Evolutionary conservation across 768 basidiomycete species (phyloP).

Genomic region (Trametes maxima): DNA sequence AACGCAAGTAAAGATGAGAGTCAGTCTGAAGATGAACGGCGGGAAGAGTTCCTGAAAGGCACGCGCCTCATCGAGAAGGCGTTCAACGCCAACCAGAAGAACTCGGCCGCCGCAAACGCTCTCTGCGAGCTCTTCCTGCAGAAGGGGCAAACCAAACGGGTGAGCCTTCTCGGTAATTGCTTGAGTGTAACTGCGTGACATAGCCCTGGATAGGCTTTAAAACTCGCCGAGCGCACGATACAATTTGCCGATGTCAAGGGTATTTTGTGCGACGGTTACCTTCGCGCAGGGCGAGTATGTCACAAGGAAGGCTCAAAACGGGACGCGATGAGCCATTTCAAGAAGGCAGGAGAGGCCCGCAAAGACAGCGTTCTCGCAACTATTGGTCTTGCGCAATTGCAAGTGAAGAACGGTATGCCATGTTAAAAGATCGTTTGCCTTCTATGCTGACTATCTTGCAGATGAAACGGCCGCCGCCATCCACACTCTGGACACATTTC

Average conservation of each 20-base stretch:
- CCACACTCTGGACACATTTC: constrained; percentile 77
- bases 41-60: constrained; percentile 60
- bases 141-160: constrained; percentile 65
- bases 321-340: constrained; percentile 74
- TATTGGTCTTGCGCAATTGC: constrained; percentile 85
- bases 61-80: constrained; percentile 74
- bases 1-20: constrained; percentile 80
- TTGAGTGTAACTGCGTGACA: neutral
- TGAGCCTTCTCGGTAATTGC: constrained; percentile 31
- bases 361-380: constrained; percentile 78
- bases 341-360: constrained; percentile 63
- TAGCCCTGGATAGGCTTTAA: constrained; percentile 64
- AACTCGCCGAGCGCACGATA: constrained; percentile 91
- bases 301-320: constrained; percentile 68
- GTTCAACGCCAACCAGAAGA: constrained; percentile 79
- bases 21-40: constrained; percentile 63
- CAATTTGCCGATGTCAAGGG: constrained; percentile 91
- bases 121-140: constrained; percentile 78
- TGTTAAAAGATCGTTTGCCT: neutral
- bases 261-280: constrained; percentile 83
- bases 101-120: constrained; percentile 81
- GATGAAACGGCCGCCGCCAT: constrained; percentile 86
- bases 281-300: constrained; percentile 78
- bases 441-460: constrained; percentile 31
- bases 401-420: constrained; percentile 74